Percentiles rank a stretch among this genome's conserved stretches.
These are phyloP conservation scores for Chlorella sorokiniana DNA, from an alignment of 139 green algal species.

Conservation along the genomic window DNA sequence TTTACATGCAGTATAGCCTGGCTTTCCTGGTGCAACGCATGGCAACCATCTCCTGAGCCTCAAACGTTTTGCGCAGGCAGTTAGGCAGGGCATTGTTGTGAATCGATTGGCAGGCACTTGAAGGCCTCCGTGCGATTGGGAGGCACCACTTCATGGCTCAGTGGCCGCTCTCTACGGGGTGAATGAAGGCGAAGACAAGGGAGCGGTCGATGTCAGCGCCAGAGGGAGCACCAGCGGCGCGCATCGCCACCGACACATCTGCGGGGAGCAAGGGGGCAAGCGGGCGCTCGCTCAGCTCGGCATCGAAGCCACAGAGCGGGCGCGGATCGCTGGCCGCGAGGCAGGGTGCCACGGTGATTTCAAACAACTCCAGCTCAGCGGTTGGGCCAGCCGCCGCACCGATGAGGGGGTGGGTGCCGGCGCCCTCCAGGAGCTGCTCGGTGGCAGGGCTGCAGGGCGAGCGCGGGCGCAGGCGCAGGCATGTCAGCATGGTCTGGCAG, in stretches of 20 bases:
- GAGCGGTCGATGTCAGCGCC: neutral
- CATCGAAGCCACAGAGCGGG: no score
- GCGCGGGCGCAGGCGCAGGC: neutral
- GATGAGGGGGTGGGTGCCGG: neutral
- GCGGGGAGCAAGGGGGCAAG: neutral
- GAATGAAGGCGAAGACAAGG: neutral
- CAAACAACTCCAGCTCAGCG: no score
- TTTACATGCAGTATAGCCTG: no score
- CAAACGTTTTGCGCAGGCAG: no score
- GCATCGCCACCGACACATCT: constrained; percentile 8
- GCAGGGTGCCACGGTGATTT: no score
- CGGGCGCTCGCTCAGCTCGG: no score
- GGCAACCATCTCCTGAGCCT: no score
- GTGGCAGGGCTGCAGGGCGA: neutral
- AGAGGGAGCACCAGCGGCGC: neutral
- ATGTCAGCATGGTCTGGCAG: neutral
- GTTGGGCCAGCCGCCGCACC: neutral
- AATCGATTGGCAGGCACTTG: no score
- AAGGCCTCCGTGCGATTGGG: no score
- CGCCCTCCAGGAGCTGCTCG: neutral
- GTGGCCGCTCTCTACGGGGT: neutral
- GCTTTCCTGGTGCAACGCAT: no score
- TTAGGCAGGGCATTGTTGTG: no score
- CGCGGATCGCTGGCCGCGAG: no score
- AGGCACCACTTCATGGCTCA: neutral